Conservation (phyloP, 2,329 filamentous ascomycete genomes). For the Cordyceps pruinosa region DNA sequence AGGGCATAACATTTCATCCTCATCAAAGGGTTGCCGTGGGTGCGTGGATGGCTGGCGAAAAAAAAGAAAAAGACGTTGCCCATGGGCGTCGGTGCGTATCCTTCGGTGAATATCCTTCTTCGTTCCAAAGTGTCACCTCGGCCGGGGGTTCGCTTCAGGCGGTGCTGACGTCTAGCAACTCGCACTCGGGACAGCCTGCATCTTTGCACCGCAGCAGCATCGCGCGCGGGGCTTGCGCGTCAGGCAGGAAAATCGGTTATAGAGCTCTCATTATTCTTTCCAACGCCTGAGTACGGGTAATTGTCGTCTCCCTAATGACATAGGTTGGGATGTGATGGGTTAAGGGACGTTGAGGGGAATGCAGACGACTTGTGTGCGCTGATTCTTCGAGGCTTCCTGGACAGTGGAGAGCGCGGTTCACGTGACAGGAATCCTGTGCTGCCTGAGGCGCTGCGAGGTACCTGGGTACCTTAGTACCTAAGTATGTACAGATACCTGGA, state of each 20-base stretch:
- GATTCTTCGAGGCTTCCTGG: not conserved
- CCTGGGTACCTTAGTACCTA: not conserved
- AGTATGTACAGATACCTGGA: not conserved
- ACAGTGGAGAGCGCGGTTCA: not conserved
- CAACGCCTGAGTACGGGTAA: not conserved
- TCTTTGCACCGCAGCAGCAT: not conserved
- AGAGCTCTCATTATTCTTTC: not conserved
- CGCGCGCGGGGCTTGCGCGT: not conserved
- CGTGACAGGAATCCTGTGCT: slow-evolving; percentile 1
- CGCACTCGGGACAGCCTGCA: not conserved
- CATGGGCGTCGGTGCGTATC: not conserved
- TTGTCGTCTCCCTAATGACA: not conserved
- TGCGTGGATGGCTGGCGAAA: not conserved
- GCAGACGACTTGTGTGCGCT: not conserved
- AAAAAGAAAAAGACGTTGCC: too few relatives aligned
- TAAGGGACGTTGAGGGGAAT: not conserved
- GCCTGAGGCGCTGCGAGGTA: not conserved
- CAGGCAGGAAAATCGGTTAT: not conserved
- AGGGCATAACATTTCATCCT: not conserved
- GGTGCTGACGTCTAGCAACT: not conserved
- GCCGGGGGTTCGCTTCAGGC: not conserved
- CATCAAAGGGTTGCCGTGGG: not conserved
- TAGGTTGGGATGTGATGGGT: not conserved
- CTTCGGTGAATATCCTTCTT: not conserved
- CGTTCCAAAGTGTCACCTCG: not conserved